Evolutionary conservation across 169 alveolate species (phyloP).

Genomic region (Babesia sp.): DNA sequence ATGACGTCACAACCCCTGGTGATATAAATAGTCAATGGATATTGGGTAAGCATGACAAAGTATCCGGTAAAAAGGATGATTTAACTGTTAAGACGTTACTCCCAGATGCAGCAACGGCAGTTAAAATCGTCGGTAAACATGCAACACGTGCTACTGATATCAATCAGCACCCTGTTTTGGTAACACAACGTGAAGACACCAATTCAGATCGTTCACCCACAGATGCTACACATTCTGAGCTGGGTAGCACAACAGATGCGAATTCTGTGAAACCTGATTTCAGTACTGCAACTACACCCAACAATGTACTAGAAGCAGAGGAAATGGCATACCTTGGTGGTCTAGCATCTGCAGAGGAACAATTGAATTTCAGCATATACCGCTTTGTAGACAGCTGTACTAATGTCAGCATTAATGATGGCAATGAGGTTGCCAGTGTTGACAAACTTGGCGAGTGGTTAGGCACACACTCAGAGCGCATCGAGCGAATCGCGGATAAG

Average conservation of each 20-base stretch:
- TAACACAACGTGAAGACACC: too few relatives aligned
- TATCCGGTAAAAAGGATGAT: too few relatives aligned
- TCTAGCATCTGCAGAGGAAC: constrained; percentile 25
- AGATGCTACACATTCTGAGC: not conserved
- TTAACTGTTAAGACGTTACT: too few relatives aligned
- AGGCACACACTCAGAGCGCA: not conserved
- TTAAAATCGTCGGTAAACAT: too few relatives aligned
- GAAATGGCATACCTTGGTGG: constrained; percentile 21
- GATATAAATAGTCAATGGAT: too few relatives aligned
- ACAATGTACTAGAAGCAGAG: constrained; percentile 8
- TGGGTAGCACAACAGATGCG: not conserved
- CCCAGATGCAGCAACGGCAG: too few relatives aligned
- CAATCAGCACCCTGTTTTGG: too few relatives aligned
- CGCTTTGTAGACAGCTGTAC: constrained; percentile 58
- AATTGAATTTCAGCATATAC: constrained; percentile 57
- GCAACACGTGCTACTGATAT: too few relatives aligned
- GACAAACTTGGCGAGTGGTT: constrained; percentile 1
- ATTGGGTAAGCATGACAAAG: too few relatives aligned
- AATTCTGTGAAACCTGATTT: constrained; percentile 10
- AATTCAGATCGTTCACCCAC: not conserved
- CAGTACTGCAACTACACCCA: constrained; percentile 39
- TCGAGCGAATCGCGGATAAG: not conserved
- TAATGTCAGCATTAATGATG: not conserved
- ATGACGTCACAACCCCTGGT: too few relatives aligned
- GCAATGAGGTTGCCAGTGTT: not conserved